Evolutionary conservation across 2,329 filamentous ascomycete genomes (phyloP), one percentile per base, ranked within the genome.

Genomic region (Penicillium sp.): DNA sequence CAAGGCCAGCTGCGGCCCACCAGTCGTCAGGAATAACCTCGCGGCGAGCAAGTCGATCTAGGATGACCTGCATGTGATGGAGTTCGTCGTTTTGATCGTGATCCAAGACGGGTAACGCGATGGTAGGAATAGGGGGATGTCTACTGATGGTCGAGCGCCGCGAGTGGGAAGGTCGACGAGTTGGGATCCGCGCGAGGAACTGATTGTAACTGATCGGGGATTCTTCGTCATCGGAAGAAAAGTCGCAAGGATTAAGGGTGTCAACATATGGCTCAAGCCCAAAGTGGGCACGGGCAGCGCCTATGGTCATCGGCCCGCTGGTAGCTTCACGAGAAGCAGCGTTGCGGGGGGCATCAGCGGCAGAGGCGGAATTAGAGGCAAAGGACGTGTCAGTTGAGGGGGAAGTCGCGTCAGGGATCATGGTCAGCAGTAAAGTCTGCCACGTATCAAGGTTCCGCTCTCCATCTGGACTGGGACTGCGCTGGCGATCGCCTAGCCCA

Each of bases 301-400:
- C 54, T 14, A 64, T 50, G 0, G 62, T 61, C 13, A 61, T 61
- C 11, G 61, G 54, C 14, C 16, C 8, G 14, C 14, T 72, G 3
- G 63, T 55, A 12, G 64, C 58, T 18, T 70, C 75, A 1, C 71
- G 73, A 12, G 62, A 54, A 5, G 52, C 52, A 19, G 52, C 53
- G 37, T 55, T 61, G 16, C 60, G 61, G 11, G 63, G 58, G 1
- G 56, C 52, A 38, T 65, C 61, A 3, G 62, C 60, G 8, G 61
- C 59, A 19, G 65, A 60, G 19, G 66, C 63, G 13, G 64, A 62
- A 9, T 61, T 63, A 2, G 88, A 91, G 0, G 84, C 80, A 66
- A 95, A 95, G 0, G 90, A 95, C 1, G 89, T 91, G 27, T 87
- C 83, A 2, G 83, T 81, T 59, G 87, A 95, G 0, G 90, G 89